These are phyloP conservation scores for Eucalyptus curtisii DNA, from an alignment of 345 rosid species.

Conservation along the genomic window DNA sequence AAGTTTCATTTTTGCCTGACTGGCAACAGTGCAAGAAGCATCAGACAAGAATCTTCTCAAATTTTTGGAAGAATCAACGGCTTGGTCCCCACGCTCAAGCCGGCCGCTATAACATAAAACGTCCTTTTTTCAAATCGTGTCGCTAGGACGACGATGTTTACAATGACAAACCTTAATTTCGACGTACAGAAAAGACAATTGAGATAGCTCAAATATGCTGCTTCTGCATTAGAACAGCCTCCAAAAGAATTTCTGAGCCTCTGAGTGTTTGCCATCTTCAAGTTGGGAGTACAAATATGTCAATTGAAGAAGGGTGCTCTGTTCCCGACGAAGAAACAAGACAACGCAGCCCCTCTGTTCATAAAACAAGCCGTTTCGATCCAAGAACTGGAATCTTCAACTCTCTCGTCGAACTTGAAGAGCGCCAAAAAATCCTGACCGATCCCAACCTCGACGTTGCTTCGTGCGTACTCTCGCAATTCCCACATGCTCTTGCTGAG, in stretches of 20 bases:
- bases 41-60: background rate
- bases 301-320: conserved; percentile 4
- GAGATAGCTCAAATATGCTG: background rate
- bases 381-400: conserved; percentile 23
- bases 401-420: conserved; percentile 15
- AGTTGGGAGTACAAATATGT: background rate
- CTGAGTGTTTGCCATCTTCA: background rate
- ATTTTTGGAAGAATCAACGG: background rate
- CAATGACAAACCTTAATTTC: background rate
- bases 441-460: conserved; percentile 17
- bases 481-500: conserved; percentile 21
- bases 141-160: background rate
- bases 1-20: background rate
- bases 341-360: background rate
- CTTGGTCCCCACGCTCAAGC: background rate
- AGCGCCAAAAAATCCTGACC: conserved; percentile 15
- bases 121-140: background rate
- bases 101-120: background rate
- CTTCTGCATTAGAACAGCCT: background rate
- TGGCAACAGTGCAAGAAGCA: background rate
- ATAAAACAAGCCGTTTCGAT: conserved; percentile 18
- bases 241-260: background rate
- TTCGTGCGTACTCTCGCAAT: conserved; percentile 25
- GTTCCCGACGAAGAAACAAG: background rate
- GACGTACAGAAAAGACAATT: background rate